Evolutionary conservation across 441 rosid genomes (phyloP), one percentile per base, ranked within the genome.

Genomic region (Pelargonium myrrhifolium): DNA sequence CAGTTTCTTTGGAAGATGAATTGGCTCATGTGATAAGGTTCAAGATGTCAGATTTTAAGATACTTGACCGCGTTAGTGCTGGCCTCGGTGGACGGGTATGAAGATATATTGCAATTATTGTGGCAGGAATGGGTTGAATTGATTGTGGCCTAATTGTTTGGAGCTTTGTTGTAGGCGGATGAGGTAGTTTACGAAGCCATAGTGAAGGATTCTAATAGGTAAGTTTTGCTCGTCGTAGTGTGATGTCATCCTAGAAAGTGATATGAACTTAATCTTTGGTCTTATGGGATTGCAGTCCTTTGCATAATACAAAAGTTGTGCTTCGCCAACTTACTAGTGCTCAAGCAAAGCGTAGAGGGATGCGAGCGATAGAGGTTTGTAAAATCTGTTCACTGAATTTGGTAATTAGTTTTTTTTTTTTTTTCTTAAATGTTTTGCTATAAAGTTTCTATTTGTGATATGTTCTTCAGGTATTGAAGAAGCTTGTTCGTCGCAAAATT

Each of bases 61-160:
- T 89, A 67, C 90, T 89, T 73, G 87, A 89, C 75, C 80, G 80
- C 61, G 92, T 91, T 72, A 94, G 97, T 72, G 63, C 81, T 55
- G 99, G 99, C 75, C 93, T 91, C 74, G 86, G 89, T 7, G 96
- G 96, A 17, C 75, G 92, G 92, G 99, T 91, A 87, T 62, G 79
- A 53, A 26, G 53, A 20, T 24, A 49, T 47, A 22, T 39, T 40
- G 21, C 14, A 21, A 9, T 28, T 35, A 21, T 31, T 59, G 5
- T 47, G 26, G 1, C 61, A 43, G 39, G 45, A 15, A 56, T 7
- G 26, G 18, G 17, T 4, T 63, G 21, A 2, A 10, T 56, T 31
- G 60, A 2, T 51, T 20, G 12, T 70, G 22, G 3, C 55, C 45
- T 65, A 24, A 72, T 65, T 20, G 71, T 51, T 14, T 26, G 60